Conservation (phyloP, 257 asterid species). For the Plectranthus barbatus region DNA sequence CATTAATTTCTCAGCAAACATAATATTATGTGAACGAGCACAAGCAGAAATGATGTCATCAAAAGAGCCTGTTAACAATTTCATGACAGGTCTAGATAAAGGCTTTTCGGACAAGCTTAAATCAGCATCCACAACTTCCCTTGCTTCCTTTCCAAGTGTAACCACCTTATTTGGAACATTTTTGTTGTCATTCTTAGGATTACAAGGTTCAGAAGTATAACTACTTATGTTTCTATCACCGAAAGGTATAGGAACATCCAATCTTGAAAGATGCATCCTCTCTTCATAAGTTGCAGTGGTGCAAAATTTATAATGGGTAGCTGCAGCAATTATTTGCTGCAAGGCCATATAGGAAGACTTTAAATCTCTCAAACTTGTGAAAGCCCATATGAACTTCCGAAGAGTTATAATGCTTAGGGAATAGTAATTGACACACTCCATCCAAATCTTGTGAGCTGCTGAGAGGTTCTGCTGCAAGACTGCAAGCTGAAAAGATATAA, state of each 20-base stretch:
- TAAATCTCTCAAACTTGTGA: constrained; percentile 63
- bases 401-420: constrained; percentile 48
- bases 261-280: constrained; percentile 27
- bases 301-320: constrained; percentile 23
- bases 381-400: constrained; percentile 63
- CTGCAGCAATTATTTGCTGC: constrained; percentile 58
- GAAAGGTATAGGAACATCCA: constrained; percentile 67
- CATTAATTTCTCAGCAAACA: constrained; percentile 62
- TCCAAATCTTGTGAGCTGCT: constrained; percentile 68
- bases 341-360: constrained; percentile 61
- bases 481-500: constrained; percentile 70
- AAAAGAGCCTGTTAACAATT: constrained; percentile 57
- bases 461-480: constrained; percentile 62
- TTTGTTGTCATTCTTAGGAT: constrained; percentile 17
- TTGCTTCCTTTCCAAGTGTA: constrained; percentile 18
- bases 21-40: constrained; percentile 37
- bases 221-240: constrained; percentile 14
- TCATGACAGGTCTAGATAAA: constrained; percentile 30
- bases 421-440: constrained; percentile 48
- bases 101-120: constrained; percentile 26
- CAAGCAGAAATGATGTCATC: constrained; percentile 62
- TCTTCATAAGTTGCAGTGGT: constrained; percentile 46
- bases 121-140: constrained; percentile 8
- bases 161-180: constrained; percentile 12
- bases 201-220: constrained; percentile 15